These are phyloP conservation scores for Apiospora kogelbergensis DNA, from an alignment of 2,329 filamentous ascomycete species.

Conservation along the genomic window DNA sequence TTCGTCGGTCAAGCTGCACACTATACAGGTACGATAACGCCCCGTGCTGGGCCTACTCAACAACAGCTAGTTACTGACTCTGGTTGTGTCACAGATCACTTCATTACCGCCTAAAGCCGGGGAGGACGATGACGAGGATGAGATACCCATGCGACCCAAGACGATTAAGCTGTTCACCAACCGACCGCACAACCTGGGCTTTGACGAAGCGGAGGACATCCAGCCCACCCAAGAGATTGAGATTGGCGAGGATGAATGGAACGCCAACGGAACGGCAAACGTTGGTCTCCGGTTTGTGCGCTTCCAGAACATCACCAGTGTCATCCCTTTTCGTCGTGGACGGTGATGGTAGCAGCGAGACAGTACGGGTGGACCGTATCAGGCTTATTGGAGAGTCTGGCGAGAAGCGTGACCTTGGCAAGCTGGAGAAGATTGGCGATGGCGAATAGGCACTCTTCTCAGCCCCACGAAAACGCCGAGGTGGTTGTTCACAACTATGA, in stretches of 20 bases:
- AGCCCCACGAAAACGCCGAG: too few relatives aligned
- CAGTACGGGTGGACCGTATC: conserved; percentile 78
- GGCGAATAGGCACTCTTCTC: conserved; percentile 26
- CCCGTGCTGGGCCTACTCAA: too few relatives aligned
- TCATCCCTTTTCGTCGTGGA: conserved; percentile 86
- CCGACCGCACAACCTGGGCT: conserved; percentile 84
- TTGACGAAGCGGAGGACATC: conserved; percentile 90
- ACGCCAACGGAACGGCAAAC: conserved; percentile 71
- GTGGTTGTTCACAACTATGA: too few relatives aligned
- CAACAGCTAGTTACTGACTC: conserved; percentile 13
- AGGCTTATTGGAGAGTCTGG: conserved; percentile 84
- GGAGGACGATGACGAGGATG: conserved; percentile 64
- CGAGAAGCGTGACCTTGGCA: conserved; percentile 89
- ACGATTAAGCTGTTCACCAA: conserved; percentile 87
- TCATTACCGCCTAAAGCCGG: conserved; percentile 61
- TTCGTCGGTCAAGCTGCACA: conserved; percentile 84
- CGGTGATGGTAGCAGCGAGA: conserved; percentile 80
- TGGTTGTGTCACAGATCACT: conserved; percentile 63
- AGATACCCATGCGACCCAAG: conserved; percentile 76
- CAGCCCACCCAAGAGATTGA: conserved; percentile 77
- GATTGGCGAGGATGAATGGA: conserved; percentile 78
- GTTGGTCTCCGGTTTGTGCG: conserved; percentile 86
- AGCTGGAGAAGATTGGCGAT: conserved; percentile 91
- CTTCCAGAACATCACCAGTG: conserved; percentile 88
- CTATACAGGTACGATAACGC: conserved; percentile 55